Evolutionary conservation across 164 flowering plant genomes (phyloP).

Genomic region (Umbilicus rupestris): DNA sequence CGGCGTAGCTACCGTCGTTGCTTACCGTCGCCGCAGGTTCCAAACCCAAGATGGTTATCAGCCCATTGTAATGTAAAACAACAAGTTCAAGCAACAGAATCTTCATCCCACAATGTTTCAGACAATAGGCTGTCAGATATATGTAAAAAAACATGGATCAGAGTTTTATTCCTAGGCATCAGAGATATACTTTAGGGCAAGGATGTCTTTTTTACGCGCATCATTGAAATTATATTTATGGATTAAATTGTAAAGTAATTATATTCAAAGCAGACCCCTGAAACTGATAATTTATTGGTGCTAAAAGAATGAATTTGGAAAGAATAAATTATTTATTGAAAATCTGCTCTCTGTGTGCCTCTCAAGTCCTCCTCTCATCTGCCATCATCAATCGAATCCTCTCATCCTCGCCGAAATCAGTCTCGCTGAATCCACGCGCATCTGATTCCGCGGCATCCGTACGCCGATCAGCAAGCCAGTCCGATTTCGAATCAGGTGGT

Average conservation of each 20-base stretch:
- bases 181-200: neutral
- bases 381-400: neutral
- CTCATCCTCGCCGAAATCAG: neutral
- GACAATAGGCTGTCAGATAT: neutral
- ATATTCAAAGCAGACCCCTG: neutral
- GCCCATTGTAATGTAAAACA: slow-evolving; percentile 2
- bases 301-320: neutral
- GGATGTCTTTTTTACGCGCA: neutral
- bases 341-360: neutral
- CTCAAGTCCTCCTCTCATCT: neutral
- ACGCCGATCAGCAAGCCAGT: neutral
- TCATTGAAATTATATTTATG: neutral
- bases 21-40: slow-evolving; percentile 8
- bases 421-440: neutral
- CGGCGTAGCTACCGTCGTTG: neutral
- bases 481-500: neutral
- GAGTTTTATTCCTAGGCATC: neutral
- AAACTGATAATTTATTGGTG: no score
- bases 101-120: neutral
- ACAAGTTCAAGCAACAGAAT: neutral
- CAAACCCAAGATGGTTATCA: slow-evolving; percentile 8
- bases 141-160: neutral
- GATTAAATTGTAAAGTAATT: neutral
- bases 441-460: neutral
- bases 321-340: neutral